Percentiles rank a stretch among this genome's conserved stretches.
Conservation (phyloP, 1,284 basidiomycete species). For the Fistulinella cinereoalba region DNA sequence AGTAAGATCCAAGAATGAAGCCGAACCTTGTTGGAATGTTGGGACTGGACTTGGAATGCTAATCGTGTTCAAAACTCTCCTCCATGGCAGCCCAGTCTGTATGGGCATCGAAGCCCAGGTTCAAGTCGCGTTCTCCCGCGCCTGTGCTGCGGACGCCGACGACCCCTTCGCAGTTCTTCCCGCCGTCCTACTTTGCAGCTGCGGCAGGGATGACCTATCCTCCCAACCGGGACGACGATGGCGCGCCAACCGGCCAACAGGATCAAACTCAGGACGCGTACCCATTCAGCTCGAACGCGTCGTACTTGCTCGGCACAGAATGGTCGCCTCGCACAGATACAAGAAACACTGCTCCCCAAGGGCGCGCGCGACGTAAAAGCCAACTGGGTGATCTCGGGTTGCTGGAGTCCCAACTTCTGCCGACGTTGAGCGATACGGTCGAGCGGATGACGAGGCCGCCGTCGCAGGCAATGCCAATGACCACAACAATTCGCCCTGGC, state of each 20-base stretch:
- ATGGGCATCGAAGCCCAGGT: constrained; percentile 13
- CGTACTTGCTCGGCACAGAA: constrained; percentile 14
- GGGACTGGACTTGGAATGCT: constrained; percentile 24
- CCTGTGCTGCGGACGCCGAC: constrained; percentile 23
- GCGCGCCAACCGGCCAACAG: constrained; percentile 1
- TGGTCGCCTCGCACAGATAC: constrained; percentile 17
- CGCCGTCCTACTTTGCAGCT: constrained; percentile 64
- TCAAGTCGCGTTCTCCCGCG: constrained; percentile 33
- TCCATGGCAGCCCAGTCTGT: background rate
- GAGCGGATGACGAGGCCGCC: constrained; percentile 63
- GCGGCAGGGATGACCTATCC: constrained; percentile 46
- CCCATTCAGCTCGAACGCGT: constrained; percentile 16
- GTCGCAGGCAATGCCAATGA: constrained; percentile 24
- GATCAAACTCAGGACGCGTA: constrained; percentile 5
- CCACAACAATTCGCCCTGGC: constrained; percentile 7
- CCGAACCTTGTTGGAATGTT: too few relatives aligned
- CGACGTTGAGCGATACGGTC: constrained; percentile 66
- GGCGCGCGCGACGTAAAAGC: constrained; percentile 39
- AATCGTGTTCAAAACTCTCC: background rate
- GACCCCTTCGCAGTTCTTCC: constrained; percentile 42
- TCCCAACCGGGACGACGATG: constrained; percentile 11
- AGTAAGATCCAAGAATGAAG: background rate
- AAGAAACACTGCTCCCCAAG: constrained; percentile 2
- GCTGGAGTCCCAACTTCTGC: constrained; percentile 61
- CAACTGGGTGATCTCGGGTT: constrained; percentile 51